Evolutionary conservation across 192 early-diverging fungal genomes (phyloP).

Genomic region (Podila epigama): DNA sequence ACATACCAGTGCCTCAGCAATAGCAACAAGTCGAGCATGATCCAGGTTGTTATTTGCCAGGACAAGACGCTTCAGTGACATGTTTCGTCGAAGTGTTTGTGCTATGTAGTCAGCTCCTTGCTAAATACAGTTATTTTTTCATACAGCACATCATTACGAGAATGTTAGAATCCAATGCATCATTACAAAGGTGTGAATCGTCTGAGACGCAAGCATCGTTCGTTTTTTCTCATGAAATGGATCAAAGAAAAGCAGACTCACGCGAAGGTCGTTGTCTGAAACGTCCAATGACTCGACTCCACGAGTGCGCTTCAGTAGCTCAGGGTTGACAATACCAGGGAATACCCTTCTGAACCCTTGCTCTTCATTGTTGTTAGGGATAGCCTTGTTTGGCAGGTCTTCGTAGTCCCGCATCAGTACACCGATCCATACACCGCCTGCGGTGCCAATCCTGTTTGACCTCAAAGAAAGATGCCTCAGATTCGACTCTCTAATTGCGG

Average conservation of each 20-base stretch:
- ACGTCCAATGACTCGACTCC: slow-evolving; percentile 52
- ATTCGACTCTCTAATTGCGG: slow-evolving; percentile 51
- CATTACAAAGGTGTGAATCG: no score
- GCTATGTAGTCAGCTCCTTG: slow-evolving; percentile 63
- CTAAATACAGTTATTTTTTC: slow-evolving; percentile 6
- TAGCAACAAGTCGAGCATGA: slow-evolving; percentile 44
- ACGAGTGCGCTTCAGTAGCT: slow-evolving; percentile 35
- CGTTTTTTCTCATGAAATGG: no score
- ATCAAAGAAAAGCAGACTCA: slow-evolving; percentile 11
- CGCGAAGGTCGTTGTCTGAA: slow-evolving; percentile 55
- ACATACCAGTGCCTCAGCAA: slow-evolving; percentile 63
- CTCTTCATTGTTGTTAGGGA: slow-evolving; percentile 44
- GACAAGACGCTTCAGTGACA: slow-evolving; percentile 51
- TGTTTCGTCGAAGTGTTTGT: slow-evolving; percentile 61
- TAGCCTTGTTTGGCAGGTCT: slow-evolving; percentile 36
- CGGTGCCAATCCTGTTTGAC: slow-evolving; percentile 55
- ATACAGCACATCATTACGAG: no score
- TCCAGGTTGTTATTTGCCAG: slow-evolving; percentile 61
- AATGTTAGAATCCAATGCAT: no score
- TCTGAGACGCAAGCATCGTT: no score
- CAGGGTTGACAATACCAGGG: slow-evolving; percentile 35
- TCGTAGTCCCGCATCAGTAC: slow-evolving; percentile 65
- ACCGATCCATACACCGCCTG: slow-evolving; percentile 58
- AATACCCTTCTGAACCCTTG: slow-evolving; percentile 45
- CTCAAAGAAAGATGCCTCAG: slow-evolving; percentile 53